phyloP scores from a whole-genome alignment of 768 basidiomycete species.

The Termitomyces sp. region DNA sequence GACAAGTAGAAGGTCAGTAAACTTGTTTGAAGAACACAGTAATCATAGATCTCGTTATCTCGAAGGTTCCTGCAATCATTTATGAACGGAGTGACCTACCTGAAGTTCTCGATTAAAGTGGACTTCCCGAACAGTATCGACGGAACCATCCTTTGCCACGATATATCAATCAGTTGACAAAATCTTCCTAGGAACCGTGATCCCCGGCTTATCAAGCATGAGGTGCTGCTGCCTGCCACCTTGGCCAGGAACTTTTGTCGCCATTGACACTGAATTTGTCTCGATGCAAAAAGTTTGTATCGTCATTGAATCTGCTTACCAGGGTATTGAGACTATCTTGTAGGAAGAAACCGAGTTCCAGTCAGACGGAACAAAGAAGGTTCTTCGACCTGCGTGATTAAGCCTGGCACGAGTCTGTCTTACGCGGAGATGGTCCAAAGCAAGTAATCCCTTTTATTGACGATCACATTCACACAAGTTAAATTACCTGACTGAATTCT shows the following conservation, averaged over 20 bases:
- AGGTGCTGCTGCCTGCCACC: constrained; percentile 68
- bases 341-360: constrained; percentile 95
- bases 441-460: constrained; percentile 94
- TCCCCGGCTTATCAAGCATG: constrained; percentile 70
- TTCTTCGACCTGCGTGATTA: constrained; percentile 86
- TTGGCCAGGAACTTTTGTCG: constrained; percentile 79
- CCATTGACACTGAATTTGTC: constrained; percentile 98
- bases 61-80: constrained; percentile 83
- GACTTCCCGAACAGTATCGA: constrained; percentile 69
- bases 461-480: constrained; percentile 96
- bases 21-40: background rate
- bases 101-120: constrained; percentile 58
- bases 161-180: constrained; percentile 65
- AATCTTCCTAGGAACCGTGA: constrained; percentile 66
- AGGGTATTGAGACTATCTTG: background rate
- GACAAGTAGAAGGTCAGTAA: constrained; percentile 87
- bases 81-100: constrained; percentile 74
- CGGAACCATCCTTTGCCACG: constrained; percentile 72
- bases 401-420: constrained; percentile 89
- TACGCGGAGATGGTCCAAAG: constrained; percentile 80
- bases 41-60: constrained; percentile 19
- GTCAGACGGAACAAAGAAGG: constrained; percentile 92
- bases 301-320: background rate
- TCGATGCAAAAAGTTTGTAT: constrained; percentile 82
- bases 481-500: constrained; percentile 96